Evolutionary conservation across 2,329 filamentous ascomycete genomes (phyloP).

Genomic region (Magnaporthales sp.): DNA sequence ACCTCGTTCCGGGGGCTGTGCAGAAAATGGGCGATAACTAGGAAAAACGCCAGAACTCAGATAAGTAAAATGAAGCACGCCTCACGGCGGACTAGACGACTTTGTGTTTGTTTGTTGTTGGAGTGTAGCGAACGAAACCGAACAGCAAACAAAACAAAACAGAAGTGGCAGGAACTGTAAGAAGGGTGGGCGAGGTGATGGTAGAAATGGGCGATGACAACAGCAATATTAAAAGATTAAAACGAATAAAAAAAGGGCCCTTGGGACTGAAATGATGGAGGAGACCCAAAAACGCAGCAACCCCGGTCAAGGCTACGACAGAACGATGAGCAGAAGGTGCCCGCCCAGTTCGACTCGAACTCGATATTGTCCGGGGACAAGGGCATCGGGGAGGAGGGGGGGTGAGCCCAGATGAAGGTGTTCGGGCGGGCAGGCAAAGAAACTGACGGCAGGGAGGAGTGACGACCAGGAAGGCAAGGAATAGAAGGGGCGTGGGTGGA

Average conservation of each 20-base stretch:
- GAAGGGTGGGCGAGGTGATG: slow-evolving; percentile 1
- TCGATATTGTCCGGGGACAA: slow-evolving; percentile 1
- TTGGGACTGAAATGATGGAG: not conserved
- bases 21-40: not conserved
- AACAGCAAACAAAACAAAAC: not conserved
- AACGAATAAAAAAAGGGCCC: not conserved
- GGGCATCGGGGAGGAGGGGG: not conserved
- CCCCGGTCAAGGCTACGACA: not conserved
- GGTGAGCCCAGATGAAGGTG: not conserved
- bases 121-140: not conserved
- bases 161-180: not conserved
- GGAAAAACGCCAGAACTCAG: not conserved
- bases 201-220: not conserved
- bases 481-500: not conserved
- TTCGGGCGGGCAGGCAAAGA: not conserved
- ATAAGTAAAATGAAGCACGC: not conserved
- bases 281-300: not conserved
- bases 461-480: not conserved
- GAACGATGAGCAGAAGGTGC: not conserved
- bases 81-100: not conserved
- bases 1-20: not conserved
- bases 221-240: not conserved
- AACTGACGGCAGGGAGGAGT: not conserved
- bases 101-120: not conserved
- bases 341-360: slow-evolving; percentile 1